Base-by-base conservation (phyloP, 345 rosid genomes). In the Gossypium sturtianum region DNA sequence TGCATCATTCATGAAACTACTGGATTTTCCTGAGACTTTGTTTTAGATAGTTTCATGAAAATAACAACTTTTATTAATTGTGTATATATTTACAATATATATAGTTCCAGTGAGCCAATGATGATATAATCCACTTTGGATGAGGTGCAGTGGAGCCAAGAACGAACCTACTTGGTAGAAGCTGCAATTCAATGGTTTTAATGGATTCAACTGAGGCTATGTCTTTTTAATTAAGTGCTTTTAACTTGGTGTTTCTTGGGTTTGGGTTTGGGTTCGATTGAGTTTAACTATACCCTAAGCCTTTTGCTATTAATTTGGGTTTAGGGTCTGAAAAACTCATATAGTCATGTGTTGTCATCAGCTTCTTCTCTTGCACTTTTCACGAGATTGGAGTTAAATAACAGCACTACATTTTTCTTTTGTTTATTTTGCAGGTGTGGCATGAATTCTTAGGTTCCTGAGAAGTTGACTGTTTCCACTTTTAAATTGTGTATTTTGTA, bases 301-400 rank as follows among this genome's bases (percentile, higher is more conserved):
- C 19, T 7, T 63, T 64, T 29, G 6, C 29, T 0, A 7, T 0
- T 3, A 34, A 0, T 8, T 1, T 52, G 73, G 84, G 38, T 56
- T 17, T 49, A 38, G 89, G 66, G 89, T 80, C 91, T 89, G 90
- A 85, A 81, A 79, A 86, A 82, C 91, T 87, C 91, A 71, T 3
- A 87, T 2, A 87, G 47, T 60, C 19, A 12, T 25, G 86, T 83
- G 93, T 83, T 87, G 87, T 80, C 91, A 86, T 89, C 93, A 89
- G 89, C 93, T 89, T 84, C 89, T 48, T 87, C 86, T 84, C 84
- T 44, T 22, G 66, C 10, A 9, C 2, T 23, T 47, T 47, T 58
- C 34, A 85, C 83, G 84, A 75, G 89, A 61, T 75, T 23, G 89
- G 91, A 89, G 89, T 89, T 83, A 89, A 87, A 87, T 85, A 74